Percentiles rank a stretch among this genome's conserved stretches.
Conservation (phyloP, 139 green algal species). For the Zygnema cylindricum region DNA sequence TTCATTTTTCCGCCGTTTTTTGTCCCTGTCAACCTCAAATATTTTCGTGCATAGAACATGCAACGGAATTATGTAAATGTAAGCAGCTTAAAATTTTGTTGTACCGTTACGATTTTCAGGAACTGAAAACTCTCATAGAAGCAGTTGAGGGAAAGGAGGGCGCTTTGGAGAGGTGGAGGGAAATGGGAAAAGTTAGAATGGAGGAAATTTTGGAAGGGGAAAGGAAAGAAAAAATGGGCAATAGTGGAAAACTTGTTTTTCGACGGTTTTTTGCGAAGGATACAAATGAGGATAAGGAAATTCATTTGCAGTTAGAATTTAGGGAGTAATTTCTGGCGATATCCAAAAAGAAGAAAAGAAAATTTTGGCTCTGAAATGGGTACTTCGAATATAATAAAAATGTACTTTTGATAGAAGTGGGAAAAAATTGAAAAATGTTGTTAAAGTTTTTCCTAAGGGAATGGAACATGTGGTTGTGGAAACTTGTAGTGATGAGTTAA, state of each 20-base stretch:
- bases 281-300: background rate
- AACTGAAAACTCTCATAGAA: background rate
- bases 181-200: background rate
- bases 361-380: background rate
- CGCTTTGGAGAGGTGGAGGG: background rate
- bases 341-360: background rate
- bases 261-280: background rate
- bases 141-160: background rate
- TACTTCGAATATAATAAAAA: too few species aligned
- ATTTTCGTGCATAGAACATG: background rate
- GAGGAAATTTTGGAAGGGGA: background rate
- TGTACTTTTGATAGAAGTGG: too few species aligned
- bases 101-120: background rate
- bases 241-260: background rate
- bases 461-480: too few species aligned
- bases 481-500: too few species aligned
- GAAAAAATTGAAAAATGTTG: too few species aligned
- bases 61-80: background rate
- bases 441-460: too few species aligned
- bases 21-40: constrained; percentile 2
- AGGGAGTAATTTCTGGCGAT: background rate
- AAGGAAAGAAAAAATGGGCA: background rate
- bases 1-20: constrained; percentile 19
- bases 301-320: background rate
- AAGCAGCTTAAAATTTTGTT: background rate